These are phyloP conservation scores for Penicillium waksmanii DNA, from an alignment of 495 filamentous ascomycete genomes.

Conservation along the genomic window DNA sequence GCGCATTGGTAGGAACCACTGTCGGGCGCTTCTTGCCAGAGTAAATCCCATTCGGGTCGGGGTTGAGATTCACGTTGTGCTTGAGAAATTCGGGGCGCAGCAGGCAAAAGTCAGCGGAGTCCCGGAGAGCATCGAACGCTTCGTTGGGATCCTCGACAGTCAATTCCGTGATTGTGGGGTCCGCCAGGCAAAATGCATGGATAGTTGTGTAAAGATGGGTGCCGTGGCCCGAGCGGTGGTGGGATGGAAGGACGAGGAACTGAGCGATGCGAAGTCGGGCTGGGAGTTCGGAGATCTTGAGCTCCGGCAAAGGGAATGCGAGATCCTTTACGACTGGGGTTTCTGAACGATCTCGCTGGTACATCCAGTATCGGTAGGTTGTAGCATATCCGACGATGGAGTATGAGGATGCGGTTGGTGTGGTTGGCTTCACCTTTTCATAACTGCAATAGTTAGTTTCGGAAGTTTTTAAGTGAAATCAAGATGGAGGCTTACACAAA, in stretches of 20 bases:
- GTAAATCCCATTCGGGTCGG: conserved; percentile 40
- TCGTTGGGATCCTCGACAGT: conserved; percentile 97
- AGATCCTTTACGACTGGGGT: conserved; percentile 39
- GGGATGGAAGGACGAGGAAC: conserved; percentile 90
- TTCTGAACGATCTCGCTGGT: conserved; percentile 34
- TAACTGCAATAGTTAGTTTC: conserved; percentile 52
- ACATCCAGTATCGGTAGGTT: conserved; percentile 75
- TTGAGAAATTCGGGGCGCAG: conserved; percentile 54
- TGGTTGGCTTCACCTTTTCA: conserved; percentile 59
- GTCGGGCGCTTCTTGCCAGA: conserved; percentile 43
- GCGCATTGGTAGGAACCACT: conserved; percentile 60
- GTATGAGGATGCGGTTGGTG: conserved; percentile 59
- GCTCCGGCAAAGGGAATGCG: conserved; percentile 45
- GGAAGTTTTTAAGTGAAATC: not conserved
- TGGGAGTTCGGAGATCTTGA: conserved; percentile 55
- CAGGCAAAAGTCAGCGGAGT: conserved; percentile 76
- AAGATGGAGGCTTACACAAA: conserved; percentile 57
- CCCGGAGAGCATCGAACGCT: conserved; percentile 87
- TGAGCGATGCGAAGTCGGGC: conserved; percentile 86
- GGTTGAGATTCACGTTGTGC: conserved; percentile 48
- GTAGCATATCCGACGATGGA: conserved; percentile 85
- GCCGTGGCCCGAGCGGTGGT: conserved; percentile 79
- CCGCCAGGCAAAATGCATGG: conserved; percentile 62
- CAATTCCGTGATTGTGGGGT: conserved; percentile 72
- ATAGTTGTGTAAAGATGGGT: conserved; percentile 79